A percentile compares a stretch with the other conserved stretches of the same genome.
Evolutionary conservation across 1,284 basidiomycete species (phyloP).

Genomic region (Apiotrichum porosum): DNA sequence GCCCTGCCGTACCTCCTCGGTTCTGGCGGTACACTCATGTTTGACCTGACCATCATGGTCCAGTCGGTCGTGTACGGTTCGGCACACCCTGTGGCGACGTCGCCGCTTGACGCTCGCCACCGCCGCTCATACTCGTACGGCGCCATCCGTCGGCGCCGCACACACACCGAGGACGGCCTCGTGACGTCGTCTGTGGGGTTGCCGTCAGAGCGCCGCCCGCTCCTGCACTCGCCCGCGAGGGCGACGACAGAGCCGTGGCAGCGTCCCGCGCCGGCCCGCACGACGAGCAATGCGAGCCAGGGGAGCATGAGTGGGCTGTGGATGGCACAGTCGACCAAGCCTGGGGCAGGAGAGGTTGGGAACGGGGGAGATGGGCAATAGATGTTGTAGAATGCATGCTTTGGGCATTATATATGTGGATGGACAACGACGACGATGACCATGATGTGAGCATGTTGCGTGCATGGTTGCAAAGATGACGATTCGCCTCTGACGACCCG

Average conservation of each 20-base stretch:
- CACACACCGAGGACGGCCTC: background rate
- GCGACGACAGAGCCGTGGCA: background rate
- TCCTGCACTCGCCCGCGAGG: background rate
- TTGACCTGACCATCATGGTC: conserved; percentile 77
- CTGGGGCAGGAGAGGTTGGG: background rate
- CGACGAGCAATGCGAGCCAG: background rate
- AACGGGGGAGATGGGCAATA: background rate
- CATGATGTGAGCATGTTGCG: no score
- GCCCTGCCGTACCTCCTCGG: conserved; percentile 65
- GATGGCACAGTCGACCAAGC: background rate
- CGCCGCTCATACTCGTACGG: conserved; percentile 11
- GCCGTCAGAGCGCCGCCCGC: background rate
- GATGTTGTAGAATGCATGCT: background rate
- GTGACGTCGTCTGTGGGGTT: no score
- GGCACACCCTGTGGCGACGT: conserved; percentile 34
- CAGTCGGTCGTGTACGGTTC: conserved; percentile 58
- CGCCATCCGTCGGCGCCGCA: background rate
- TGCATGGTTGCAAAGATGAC: no score
- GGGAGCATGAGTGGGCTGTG: background rate
- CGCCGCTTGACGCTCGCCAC: conserved; percentile 13
- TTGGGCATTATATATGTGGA: background rate
- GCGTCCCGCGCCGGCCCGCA: background rate
- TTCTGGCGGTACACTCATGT: conserved; percentile 80
- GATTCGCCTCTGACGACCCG: no score
- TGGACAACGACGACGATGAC: no score